Conservation (phyloP, 331 rosid genomes). For the Acacia pycnantha region DNA sequence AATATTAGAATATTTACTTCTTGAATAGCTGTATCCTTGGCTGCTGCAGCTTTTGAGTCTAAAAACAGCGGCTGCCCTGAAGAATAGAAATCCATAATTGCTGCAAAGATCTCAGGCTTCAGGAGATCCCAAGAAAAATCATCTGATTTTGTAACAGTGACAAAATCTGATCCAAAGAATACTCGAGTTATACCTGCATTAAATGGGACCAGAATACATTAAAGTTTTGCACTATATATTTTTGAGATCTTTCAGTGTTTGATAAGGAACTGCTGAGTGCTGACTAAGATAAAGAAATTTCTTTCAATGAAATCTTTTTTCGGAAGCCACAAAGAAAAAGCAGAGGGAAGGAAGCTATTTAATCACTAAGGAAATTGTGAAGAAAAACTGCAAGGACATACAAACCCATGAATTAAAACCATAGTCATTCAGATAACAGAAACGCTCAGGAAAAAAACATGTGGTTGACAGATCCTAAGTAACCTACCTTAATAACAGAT, state of each 20-base stretch:
- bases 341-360: neutral
- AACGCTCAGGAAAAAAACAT: neutral
- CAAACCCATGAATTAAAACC: neutral
- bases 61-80: constrained; percentile 86
- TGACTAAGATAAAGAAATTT: neutral
- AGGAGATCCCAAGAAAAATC: constrained; percentile 80
- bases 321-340: neutral
- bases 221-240: neutral
- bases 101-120: constrained; percentile 90
- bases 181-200: constrained; percentile 72
- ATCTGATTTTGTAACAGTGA: constrained; percentile 85
- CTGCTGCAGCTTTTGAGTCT: constrained; percentile 71
- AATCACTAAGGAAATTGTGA: neutral
- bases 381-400: neutral
- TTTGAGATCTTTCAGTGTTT: neutral
- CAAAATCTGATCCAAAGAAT: constrained; percentile 90
- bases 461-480: neutral
- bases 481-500: neutral
- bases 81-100: constrained; percentile 92
- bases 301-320: neutral
- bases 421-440: neutral
- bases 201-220: neutral
- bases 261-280: neutral
- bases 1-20: constrained; percentile 44
- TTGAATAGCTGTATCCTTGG: constrained; percentile 88